phyloP scores from a whole-genome alignment of 2,329 filamentous ascomycete species.

The Sordariomycetes sp. region DNA sequence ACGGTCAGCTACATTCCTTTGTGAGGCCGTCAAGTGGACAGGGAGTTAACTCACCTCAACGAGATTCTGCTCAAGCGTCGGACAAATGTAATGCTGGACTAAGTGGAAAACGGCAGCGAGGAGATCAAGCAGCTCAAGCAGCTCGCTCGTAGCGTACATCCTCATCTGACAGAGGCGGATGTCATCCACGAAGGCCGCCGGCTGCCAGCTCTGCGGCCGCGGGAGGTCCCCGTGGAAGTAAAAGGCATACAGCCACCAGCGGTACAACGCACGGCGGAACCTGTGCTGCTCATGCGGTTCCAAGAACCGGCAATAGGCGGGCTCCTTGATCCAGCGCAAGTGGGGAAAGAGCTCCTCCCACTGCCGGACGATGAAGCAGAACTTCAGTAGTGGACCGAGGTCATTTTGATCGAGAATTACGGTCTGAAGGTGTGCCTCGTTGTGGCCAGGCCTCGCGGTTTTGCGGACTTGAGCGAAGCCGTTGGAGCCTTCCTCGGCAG shows the following conservation, averaged over 20 bases:
- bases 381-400: constrained; percentile 16
- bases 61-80: constrained; percentile 24
- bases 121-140: constrained; percentile 31
- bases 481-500: not conserved
- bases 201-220: constrained; percentile 1
- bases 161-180: constrained; percentile 28
- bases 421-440: constrained; percentile 8
- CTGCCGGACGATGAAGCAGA: constrained; percentile 20
- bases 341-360: constrained; percentile 27
- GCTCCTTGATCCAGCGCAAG: constrained; percentile 31
- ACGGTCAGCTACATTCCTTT: not conserved
- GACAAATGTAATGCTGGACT: constrained; percentile 30
- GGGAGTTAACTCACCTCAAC: constrained; percentile 15
- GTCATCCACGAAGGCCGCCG: constrained; percentile 18
- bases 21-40: not conserved
- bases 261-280: constrained; percentile 34
- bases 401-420: constrained; percentile 18
- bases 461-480: constrained; percentile 8
- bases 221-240: constrained; percentile 33
- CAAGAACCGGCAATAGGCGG: constrained; percentile 30
- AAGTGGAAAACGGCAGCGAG: constrained; percentile 29
- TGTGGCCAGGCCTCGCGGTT: not conserved
- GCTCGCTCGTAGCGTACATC: constrained; percentile 25
- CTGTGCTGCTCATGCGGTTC: constrained; percentile 26
- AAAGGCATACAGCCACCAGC: constrained; percentile 40